Evolutionary conservation across 768 basidiomycete genomes (phyloP), one percentile per base, ranked within the genome.

Genomic region (Gyrodon lividus): DNA sequence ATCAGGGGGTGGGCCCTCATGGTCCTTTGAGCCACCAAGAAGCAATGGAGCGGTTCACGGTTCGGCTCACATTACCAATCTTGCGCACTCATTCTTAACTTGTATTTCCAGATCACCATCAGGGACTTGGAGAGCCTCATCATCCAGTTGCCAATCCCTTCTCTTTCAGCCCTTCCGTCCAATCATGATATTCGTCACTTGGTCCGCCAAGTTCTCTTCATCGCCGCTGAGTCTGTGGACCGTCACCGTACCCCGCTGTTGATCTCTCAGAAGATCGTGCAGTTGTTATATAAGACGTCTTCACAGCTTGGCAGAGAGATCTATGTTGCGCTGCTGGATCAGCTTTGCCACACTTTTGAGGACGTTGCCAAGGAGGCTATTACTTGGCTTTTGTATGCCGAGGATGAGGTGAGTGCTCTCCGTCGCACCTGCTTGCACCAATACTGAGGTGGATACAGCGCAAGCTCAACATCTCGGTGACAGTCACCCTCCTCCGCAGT

Each of bases 191-290:
- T 96, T 52, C 89, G 91, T 51, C 82, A 84, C 59, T 77, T 95
- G 51, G 80, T 96, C 59, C 82, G 88, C 41, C 90, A 92, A 62
- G 84, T 98, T 43, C 77, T 95, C 13, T 76, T 81, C 55, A 78
- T 95, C 46, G 89, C 92, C n/a, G 82, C 80, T 5, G 86, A 89
- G 57, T 86, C 91, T 2, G 70, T 76, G 16, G 89, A 93, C 49
- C 84, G 84, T 56, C 86, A 91, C 50, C 87, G 89, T 46, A 96
- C 93, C 3, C 91, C 94, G 1, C 74, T 98, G 51, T 78, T 84
- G 59, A 94, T 97, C 76, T 94, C 96, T 1, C 96, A 99, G 71
- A 96, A 97, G 72, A 89, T 96, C 49, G 96, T 98, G 4, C 95
- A 97, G 66, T 77, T 94, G 30, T 71, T 99, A 51, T 99, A 94